Conservation (phyloP, 1,139 yeast genomes). For the Yamadazyma conglobata region DNA sequence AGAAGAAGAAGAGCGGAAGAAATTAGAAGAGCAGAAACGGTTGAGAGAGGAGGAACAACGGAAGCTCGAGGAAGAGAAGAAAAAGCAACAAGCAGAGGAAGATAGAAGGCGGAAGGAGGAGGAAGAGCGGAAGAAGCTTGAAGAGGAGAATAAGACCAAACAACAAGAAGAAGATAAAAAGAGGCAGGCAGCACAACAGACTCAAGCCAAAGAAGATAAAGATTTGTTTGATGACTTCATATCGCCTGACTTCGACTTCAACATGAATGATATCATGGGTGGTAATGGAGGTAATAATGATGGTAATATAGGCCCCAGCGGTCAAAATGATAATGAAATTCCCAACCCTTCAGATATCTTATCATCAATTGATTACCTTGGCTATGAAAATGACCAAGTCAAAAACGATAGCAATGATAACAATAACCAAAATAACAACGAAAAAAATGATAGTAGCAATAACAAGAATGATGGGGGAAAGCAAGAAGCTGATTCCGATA, state of each 20-base stretch:
- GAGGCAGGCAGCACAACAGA: slow-evolving; percentile 15
- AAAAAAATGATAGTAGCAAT: slow-evolving; percentile 4
- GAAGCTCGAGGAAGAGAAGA: slow-evolving; percentile 14
- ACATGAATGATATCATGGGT: slow-evolving; percentile 22
- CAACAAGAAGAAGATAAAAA: slow-evolving; percentile 15
- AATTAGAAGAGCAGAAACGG: slow-evolving; percentile 20
- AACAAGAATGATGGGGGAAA: slow-evolving; percentile 7
- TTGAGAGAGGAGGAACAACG: slow-evolving; percentile 12
- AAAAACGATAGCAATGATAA: slow-evolving; percentile 8
- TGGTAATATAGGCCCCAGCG: slow-evolving; percentile 5
- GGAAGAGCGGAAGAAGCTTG: slow-evolving; percentile 17
- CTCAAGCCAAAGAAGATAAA: slow-evolving; percentile 18
- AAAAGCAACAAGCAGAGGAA: slow-evolving; percentile 13
- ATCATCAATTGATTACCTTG: slow-evolving; percentile 30
- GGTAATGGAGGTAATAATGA: slow-evolving; percentile 7
- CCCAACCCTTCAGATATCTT: slow-evolving; percentile 39
- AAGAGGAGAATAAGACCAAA: slow-evolving; percentile 16
- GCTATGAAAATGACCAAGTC: slow-evolving; percentile 2
- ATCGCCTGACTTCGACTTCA: slow-evolving; percentile 30
- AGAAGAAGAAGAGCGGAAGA: slow-evolving; percentile 15
- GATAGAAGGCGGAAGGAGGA: slow-evolving; percentile 18
- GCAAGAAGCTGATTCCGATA: slow-evolving; percentile 31
- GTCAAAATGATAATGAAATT: slow-evolving; percentile 17
- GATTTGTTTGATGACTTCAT: slow-evolving; percentile 20
- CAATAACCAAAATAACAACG: slow-evolving; percentile 9